Percentiles rank a stretch among this genome's conserved stretches.
Conservation (phyloP, 495 filamentous ascomycete species). For the Penicillium canescens region DNA sequence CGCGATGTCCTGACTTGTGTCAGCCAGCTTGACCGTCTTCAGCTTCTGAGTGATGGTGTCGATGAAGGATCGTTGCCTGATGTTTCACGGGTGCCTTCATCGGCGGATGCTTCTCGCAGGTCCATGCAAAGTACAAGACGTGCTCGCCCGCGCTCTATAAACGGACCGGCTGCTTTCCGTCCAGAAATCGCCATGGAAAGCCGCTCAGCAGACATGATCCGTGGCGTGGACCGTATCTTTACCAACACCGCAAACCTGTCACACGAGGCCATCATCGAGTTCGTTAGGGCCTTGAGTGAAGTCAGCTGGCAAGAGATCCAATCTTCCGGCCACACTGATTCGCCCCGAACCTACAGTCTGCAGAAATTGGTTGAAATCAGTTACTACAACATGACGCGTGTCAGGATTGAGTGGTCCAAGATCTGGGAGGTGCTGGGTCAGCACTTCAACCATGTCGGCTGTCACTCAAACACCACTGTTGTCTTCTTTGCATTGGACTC, state of each 20-base stretch:
- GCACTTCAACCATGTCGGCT: slow-evolving; percentile 97
- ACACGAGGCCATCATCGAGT: slow-evolving; percentile 96
- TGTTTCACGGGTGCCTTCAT: slow-evolving; percentile 76
- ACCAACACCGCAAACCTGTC: slow-evolving; percentile 92
- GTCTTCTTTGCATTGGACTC: slow-evolving; percentile 98
- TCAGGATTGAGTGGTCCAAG: slow-evolving; percentile 96
- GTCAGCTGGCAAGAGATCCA: slow-evolving; percentile 99
- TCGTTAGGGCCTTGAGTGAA: slow-evolving; percentile 88
- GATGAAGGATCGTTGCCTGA: slow-evolving; percentile 92
- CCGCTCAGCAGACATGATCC: slow-evolving; percentile 87
- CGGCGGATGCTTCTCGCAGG: slow-evolving; percentile 54
- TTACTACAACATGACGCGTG: slow-evolving; percentile 99
- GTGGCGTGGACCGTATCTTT: slow-evolving; percentile 91
- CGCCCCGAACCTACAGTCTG: slow-evolving; percentile 90
- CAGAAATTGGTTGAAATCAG: slow-evolving; percentile 99
- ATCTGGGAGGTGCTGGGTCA: slow-evolving; percentile 96
- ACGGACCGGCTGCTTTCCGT: slow-evolving; percentile 68
- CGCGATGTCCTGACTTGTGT: slow-evolving; percentile 93
- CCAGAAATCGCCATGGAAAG: slow-evolving; percentile 88
- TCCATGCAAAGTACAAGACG: slow-evolving; percentile 66
- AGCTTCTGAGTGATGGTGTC: slow-evolving; percentile 91
- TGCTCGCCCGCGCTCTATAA: slow-evolving; percentile 63
- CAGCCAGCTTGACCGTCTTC: slow-evolving; percentile 92
- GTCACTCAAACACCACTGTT: slow-evolving; percentile 89
- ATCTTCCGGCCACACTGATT: slow-evolving; percentile 91